Percentiles rank a stretch among this genome's conserved stretches.
Evolutionary conservation across 805 yeast species (phyloP).

Genomic region (Wickerhamiella musiphila): DNA sequence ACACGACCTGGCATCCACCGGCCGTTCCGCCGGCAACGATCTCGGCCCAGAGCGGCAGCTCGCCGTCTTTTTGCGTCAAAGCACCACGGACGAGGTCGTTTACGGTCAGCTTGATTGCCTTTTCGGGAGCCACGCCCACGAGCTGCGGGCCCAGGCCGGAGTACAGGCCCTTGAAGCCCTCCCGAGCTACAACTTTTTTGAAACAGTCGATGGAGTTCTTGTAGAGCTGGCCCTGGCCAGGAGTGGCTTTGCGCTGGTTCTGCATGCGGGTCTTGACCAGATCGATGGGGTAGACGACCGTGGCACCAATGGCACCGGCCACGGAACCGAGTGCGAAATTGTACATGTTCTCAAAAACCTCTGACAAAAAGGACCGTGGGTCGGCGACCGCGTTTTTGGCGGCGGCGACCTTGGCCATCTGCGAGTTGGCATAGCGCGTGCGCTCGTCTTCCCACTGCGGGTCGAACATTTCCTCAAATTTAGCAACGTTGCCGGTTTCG

Average conservation of each 20-base stretch:
- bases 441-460: constrained; percentile 27
- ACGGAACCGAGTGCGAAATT: constrained; percentile 81
- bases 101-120: constrained; percentile 89
- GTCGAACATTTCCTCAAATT: constrained; percentile 26
- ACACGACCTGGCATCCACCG: constrained; percentile 90
- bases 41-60: constrained; percentile 43
- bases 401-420: constrained; percentile 21
- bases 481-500: constrained; percentile 16
- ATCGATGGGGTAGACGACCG: constrained; percentile 92
- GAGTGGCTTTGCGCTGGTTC: constrained; percentile 60
- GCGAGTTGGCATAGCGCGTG: constrained; percentile 19
- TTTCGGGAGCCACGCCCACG: constrained; percentile 96
- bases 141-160: constrained; percentile 89
- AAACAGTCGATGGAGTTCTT: constrained; percentile 77
- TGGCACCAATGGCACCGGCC: constrained; percentile 98
- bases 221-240: constrained; percentile 33
- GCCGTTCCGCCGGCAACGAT: constrained; percentile 82
- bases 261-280: constrained; percentile 94
- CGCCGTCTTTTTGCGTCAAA: constrained; percentile 39
- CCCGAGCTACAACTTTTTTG: constrained; percentile 51
- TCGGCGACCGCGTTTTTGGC: constrained; percentile 24
- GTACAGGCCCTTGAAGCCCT: constrained; percentile 74
- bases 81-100: constrained; percentile 72
- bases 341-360: constrained; percentile 68
- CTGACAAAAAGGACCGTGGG: constrained; percentile 30